These are phyloP conservation scores for Panus rudis DNA, from an alignment of 768 basidiomycete genomes.

Conservation along the genomic window DNA sequence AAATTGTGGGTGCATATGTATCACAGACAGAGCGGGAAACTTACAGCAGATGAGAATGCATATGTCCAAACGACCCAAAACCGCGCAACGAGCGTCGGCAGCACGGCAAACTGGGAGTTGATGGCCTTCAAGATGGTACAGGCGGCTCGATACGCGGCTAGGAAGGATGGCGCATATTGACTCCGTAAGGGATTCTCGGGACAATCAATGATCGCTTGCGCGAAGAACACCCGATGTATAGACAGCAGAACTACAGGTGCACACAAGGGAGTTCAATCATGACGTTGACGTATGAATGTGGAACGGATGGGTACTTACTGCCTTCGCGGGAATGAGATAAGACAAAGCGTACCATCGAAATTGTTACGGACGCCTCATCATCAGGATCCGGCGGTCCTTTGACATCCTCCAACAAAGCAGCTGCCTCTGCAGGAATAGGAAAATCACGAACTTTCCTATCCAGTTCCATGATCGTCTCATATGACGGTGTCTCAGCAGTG, in stretches of 20 bases:
- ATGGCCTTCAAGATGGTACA: conserved; percentile 54
- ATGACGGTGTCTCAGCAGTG: conserved; percentile 57
- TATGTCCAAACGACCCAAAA: conserved; percentile 64
- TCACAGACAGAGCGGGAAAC: conserved; percentile 4
- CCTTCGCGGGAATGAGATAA: conserved; percentile 41
- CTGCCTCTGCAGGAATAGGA: conserved; percentile 39
- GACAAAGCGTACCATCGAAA: conserved; percentile 33
- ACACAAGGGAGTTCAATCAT: background rate
- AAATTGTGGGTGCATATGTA: background rate
- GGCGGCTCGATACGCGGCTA: conserved; percentile 63
- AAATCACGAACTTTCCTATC: conserved; percentile 68
- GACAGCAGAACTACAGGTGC: conserved; percentile 51
- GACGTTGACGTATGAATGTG: no score
- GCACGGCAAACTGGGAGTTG: conserved; percentile 40
- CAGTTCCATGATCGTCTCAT: conserved; percentile 58
- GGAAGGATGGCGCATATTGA: conserved; percentile 64
- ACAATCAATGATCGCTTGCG: conserved; percentile 61
- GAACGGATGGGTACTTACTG: conserved; percentile 32
- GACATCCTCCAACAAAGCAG: conserved; percentile 28
- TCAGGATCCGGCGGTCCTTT: conserved; percentile 13
- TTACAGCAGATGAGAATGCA: conserved; percentile 35
- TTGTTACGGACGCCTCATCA: conserved; percentile 16
- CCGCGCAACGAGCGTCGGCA: conserved; percentile 51
- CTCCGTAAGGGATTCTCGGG: conserved; percentile 63
- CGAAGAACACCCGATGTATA: conserved; percentile 68